Evolutionary conservation across 2,329 filamentous ascomycete species (phyloP), one percentile per base, ranked within the genome.

Genomic region (Neopestalotiopsis rosae): DNA sequence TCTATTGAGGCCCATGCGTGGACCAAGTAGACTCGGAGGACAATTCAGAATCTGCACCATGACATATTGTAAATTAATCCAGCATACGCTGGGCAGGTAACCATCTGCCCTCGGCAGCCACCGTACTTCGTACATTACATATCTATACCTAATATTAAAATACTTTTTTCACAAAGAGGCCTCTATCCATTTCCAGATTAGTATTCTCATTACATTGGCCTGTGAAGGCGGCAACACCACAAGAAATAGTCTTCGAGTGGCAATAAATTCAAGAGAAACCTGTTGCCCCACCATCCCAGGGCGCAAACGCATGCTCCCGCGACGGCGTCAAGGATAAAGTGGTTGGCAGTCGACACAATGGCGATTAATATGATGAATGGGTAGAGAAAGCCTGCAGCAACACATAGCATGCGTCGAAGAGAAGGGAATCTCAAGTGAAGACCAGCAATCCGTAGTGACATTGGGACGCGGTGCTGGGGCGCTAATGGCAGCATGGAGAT

Each of bases 311-410:
- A 75, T 5, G 90, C 88, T 14, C 91, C 91, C 0, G 90, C 91
- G 1, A 92, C 86, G 0, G 91, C 91, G 76, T 93, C 91, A 6
- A 93, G 85, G 62, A 93, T 85, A 76, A 92, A 91, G 78, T 93
- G 91, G 77, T 93, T 93, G 61, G 91, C 91, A 0, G 91, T 93
- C 3, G 91, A 88, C 30, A 93, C 84, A 72, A 93, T 93, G 32
- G 90, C 91, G 9, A 88, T 83, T 5, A 93, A 80, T 70, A 94
- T 93, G 32, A 87, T 82, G 5, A 86, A 76, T 0, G 92, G 91
- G 74, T 94, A 94, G 3, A 86, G 78, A 74, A 91, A 83, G 57
- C 91, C 91, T 20, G 88, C 69, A 1, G 79, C 68, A 30, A 81
- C 76, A 57, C 85, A 79, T 17, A 76, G 73, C 6, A 82, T 69